These are phyloP conservation scores for Litsea cubeba DNA, from an alignment of 164 flowering plant species.

Conservation along the genomic window DNA sequence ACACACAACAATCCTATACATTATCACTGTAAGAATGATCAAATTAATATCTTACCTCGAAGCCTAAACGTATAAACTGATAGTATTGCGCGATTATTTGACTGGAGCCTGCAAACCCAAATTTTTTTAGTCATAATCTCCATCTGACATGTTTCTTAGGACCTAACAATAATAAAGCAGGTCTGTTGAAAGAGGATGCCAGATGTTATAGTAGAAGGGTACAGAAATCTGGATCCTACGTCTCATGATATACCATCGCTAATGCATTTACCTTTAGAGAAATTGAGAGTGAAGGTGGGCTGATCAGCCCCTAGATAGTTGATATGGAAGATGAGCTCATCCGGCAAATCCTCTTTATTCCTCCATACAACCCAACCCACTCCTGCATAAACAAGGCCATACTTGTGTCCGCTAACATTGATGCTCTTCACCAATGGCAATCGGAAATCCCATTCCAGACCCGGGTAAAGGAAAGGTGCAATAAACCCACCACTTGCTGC, in stretches of 20 bases:
- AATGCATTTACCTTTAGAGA: constrained; percentile 50
- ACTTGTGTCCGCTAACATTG: constrained; percentile 75
- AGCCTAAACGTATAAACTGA: constrained; percentile 62
- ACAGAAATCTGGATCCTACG: not conserved
- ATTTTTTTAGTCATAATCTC: not conserved
- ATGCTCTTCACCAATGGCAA: constrained; percentile 73
- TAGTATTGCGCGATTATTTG: constrained; percentile 76
- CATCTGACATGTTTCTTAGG: not conserved
- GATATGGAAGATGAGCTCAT: constrained; percentile 67
- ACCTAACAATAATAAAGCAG: not conserved
- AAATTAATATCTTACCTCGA: constrained; percentile 35
- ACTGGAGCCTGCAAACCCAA: constrained; percentile 50
- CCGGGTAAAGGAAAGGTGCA: constrained; percentile 41
- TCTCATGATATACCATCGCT: not conserved
- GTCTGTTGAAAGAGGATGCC: not conserved
- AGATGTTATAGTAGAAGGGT: not conserved
- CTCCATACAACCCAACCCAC: constrained; percentile 77
- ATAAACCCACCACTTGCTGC: constrained; percentile 54
- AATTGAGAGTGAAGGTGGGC: constrained; percentile 74
- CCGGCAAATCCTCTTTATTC: constrained; percentile 58
- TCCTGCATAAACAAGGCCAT: constrained; percentile 72
- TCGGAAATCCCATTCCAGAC: constrained; percentile 68
- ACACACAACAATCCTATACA: too few relatives aligned
- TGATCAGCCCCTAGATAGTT: constrained; percentile 70
- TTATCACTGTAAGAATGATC: not conserved